Evolutionary conservation across 2,329 filamentous ascomycete species (phyloP).

Genomic region (Neonectria magnoliae): DNA sequence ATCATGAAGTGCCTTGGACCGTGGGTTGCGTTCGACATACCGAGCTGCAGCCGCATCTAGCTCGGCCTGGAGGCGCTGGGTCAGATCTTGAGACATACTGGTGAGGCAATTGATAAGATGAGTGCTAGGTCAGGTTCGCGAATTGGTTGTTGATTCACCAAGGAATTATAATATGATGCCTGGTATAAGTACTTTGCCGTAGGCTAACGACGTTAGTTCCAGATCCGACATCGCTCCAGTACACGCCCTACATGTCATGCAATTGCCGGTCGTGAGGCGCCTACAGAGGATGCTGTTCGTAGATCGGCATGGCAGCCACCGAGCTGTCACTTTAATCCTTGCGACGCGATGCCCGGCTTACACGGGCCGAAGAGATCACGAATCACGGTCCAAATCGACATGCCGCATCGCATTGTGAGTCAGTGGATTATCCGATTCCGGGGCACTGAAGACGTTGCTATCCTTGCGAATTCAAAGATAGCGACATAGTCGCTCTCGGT

Average conservation of each 20-base stretch:
- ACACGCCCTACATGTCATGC: neutral
- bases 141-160: neutral
- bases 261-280: neutral
- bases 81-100: conserved; percentile 34
- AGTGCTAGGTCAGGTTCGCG: neutral
- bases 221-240: conserved; percentile 4
- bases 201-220: neutral
- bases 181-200: neutral
- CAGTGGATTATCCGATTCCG: neutral
- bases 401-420: neutral
- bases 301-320: neutral
- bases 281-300: conserved; percentile 16
- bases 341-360: neutral
- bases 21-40: conserved; percentile 50
- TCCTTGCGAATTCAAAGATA: neutral
- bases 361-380: neutral
- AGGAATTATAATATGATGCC: neutral
- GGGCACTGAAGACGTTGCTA: neutral
- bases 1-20: conserved; percentile 51
- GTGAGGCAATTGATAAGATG: neutral
- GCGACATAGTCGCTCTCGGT: neutral
- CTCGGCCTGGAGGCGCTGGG: conserved; percentile 38
- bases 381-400: neutral
- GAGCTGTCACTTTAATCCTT: neutral
- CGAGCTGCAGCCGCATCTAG: conserved; percentile 47